Base-by-base conservation (phyloP, 352 stramenopile genomes). In the Lagenidium sp. region DNA sequence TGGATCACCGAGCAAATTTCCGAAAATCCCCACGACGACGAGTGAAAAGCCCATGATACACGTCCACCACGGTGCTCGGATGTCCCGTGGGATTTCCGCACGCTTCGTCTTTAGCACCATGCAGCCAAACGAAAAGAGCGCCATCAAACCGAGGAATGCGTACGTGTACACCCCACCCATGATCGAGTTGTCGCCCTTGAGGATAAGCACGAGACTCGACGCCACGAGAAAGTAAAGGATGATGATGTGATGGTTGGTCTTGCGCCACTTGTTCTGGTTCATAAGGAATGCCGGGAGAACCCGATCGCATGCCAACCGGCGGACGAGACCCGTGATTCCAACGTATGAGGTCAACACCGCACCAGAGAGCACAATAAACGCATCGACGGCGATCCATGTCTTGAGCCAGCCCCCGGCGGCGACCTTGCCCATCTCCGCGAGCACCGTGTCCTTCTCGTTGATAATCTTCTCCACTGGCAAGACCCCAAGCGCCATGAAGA, bases 51-150 rank as follows among this genome's bases (percentile, higher is more conserved):
- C 77, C 28, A 84, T 69, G 50, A 86, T 68, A 54, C 73, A 86
- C 50, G 65, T 77, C 67, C 81, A 78, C 80, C 85, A 95, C 21
- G 78, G 74, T 16, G 84, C 82, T 28, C 80, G 64, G 16, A 94
- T 72, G 23, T 94, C 79, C n/a, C 89, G 68, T 7, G 85, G 86
- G 29, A 97, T 88, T 20, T 83, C 70, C 56, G 91, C 82, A 18
- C 89, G 68, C 61, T 97, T 97, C 38, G 95, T 60, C 55, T 97
- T 97, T 29, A 97, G 79, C 25, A 96, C 32, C 52, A 96, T 94
- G 52, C 83, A 95, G 6, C 87, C 87, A 44, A 90, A 76, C 4
- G 83, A 84, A 40, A 97, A 97, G 20, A 97, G 70, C 18, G 68
- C 76, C 85, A 97, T 96, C 11, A 97, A 78, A 1, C 72, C 72